Base-by-base conservation (phyloP, 768 basidiomycete species). In the Suillus lakei region DNA sequence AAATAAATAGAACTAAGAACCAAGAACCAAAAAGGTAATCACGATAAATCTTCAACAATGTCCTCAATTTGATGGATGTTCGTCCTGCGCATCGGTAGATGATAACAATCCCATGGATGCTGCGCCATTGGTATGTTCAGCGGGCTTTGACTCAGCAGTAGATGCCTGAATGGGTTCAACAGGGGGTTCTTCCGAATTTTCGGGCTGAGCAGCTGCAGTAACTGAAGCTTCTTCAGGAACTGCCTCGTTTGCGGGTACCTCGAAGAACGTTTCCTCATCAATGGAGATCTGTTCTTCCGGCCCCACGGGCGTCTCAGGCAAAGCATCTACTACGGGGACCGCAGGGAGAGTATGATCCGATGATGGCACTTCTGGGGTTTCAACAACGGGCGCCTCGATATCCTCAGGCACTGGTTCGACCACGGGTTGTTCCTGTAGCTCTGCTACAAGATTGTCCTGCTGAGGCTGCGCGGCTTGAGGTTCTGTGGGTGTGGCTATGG, bases 341-440 rank as follows among this genome's bases (percentile, higher is more conserved):
- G 60, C 30, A 32, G 60, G 34, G 36, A 58, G 63, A n/a, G 13
- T n/a, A 34, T 39, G 38, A 54, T 67, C 65, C 44, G 65, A 66
- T 32, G 32, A 46, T 16, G 23, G 15, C n/a, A 28, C n/a, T 30
- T 56, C 64, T n/a, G 43, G 28, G 28, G 61, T 46, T 23, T 44
- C 60, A n/a, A 41, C 36, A 46, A 44, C 16, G 28, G 53, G 44
- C 12, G 56, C 34, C 13, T 48, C 48, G 38, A 38, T 6, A 34
- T 39, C 38, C 46, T 66, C 53, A 18, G 41, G 28, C 16, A 8
- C 43, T 34, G n/a, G 26, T 44, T 55, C 10, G 16, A 36, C 50
- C n/a, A 54, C 54, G 18, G 32, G 51, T 2, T 34, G 60, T 23
- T 62, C 46, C 41, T 54, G 56, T 9, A 39, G 28, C 46, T 32